phyloP scores from a whole-genome alignment of 371 early-diverging fungal genomes.

The Fennellomyces sp. region DNA sequence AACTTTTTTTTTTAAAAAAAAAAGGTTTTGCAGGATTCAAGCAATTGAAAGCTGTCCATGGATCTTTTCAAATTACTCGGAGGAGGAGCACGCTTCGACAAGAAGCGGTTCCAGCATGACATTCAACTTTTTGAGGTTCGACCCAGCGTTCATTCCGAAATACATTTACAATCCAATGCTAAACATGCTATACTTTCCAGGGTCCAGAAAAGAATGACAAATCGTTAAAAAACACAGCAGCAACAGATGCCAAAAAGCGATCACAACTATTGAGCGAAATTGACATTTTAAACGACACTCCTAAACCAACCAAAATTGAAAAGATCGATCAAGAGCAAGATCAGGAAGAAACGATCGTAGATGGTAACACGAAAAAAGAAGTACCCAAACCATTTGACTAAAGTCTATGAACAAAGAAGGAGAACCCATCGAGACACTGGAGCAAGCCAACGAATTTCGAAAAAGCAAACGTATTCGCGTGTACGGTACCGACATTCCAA shows the following conservation, averaged over 20 bases:
- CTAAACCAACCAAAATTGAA: constrained; percentile 15
- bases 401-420: too few relatives aligned
- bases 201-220: constrained; percentile 9
- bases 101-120: constrained; percentile 75
- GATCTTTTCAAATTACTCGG: constrained; percentile 84
- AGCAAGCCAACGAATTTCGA: constrained; percentile 54
- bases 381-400: neutral
- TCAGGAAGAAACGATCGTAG: constrained; percentile 8
- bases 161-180: too few relatives aligned
- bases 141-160: too few relatives aligned
- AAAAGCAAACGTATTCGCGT: constrained; percentile 79
- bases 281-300: constrained; percentile 46
- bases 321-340: constrained; percentile 25
- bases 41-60: constrained; percentile 40
- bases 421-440: neutral
- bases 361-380: neutral
- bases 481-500: constrained; percentile 86
- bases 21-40: constrained; percentile 2
- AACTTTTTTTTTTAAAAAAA: too few relatives aligned
- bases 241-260: constrained; percentile 37
- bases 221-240: constrained; percentile 28
- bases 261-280: constrained; percentile 46
- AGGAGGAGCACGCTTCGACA: constrained; percentile 86
- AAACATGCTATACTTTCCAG: neutral
- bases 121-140: constrained; percentile 76